Evolutionary conservation across 2,329 filamentous ascomycete species (phyloP).

Genomic region (Colletotrichum graminicola): DNA sequence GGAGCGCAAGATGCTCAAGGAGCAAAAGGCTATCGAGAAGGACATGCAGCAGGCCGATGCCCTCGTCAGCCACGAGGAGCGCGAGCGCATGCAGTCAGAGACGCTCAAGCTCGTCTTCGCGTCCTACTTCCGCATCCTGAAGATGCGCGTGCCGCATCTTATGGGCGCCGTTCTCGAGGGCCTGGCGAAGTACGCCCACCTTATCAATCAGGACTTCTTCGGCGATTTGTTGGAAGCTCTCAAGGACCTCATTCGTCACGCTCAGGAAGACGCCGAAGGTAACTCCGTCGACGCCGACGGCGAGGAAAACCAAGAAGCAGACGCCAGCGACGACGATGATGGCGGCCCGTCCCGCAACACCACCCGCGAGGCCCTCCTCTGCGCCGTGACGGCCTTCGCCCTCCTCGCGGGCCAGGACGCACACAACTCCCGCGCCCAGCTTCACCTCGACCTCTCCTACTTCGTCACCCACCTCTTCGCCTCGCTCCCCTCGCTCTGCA

Average conservation of each 20-base stretch:
- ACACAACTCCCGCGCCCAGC: conserved; percentile 81
- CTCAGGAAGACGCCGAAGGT: conserved; percentile 66
- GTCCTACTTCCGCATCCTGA: conserved; percentile 94
- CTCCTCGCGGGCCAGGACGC: conserved; percentile 94
- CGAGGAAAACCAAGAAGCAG: conserved; percentile 54
- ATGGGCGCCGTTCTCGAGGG: conserved; percentile 99
- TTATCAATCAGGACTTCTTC: conserved; percentile 99
- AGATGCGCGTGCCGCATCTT: conserved; percentile 81
- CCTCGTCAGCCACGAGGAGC: conserved; percentile 89
- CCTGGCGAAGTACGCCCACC: conserved; percentile 90
- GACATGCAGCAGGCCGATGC: conserved; percentile 95
- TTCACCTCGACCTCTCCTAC: conserved; percentile 93
- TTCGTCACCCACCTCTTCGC: conserved; percentile 96
- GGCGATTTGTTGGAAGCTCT: conserved; percentile 94
- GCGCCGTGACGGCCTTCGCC: conserved; percentile 96
- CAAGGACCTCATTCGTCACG: conserved; percentile 89
- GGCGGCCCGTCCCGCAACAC: conserved; percentile 72
- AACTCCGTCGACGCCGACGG: conserved; percentile 55
- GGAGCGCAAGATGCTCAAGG: conserved; percentile 83
- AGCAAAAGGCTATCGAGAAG: conserved; percentile 89
- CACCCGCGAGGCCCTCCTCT: conserved; percentile 89
- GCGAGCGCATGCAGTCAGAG: conserved; percentile 93
- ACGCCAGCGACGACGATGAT: conserved; percentile 60
- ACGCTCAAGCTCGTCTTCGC: conserved; percentile 96
- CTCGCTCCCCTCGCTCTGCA: conserved; percentile 80